Evolutionary conservation across 345 rosid species (phyloP).

Genomic region (Capsella bursapastoris): DNA sequence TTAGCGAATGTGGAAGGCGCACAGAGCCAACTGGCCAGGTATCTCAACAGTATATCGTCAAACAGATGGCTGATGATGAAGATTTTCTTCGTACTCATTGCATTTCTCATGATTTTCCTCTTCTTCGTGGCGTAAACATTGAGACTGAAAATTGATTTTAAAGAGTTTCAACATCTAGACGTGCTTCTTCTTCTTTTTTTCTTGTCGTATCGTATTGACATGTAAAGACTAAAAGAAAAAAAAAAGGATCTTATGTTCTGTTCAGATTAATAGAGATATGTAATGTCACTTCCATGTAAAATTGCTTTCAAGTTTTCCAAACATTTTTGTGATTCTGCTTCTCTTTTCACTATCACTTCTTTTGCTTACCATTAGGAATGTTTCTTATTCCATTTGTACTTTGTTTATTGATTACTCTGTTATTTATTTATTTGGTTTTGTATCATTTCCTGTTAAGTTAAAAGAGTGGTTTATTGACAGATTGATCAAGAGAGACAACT

Average conservation of each 20-base stretch:
- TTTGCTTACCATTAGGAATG: not conserved
- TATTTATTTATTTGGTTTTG: not conserved
- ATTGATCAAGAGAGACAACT: too few species aligned
- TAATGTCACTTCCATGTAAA: constrained; percentile 33
- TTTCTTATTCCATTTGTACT: not conserved
- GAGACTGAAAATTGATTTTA: constrained; percentile 9
- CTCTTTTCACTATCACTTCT: constrained; percentile 6
- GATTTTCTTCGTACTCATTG: constrained; percentile 73
- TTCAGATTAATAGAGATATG: constrained; percentile 37
- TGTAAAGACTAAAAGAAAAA: constrained; percentile 33
- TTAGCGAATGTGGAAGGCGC: constrained; percentile 78
- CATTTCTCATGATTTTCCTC: constrained; percentile 79
- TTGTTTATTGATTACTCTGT: not conserved
- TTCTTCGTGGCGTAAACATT: constrained; percentile 69
- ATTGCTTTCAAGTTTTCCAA: not conserved
- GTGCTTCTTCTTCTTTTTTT: not conserved
- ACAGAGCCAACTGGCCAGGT: constrained; percentile 69
- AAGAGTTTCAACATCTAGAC: constrained; percentile 32
- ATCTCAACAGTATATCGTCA: constrained; percentile 77
- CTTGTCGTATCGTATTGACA: constrained; percentile 35
- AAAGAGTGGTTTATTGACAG: too few species aligned
- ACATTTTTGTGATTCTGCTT: constrained; percentile 19
- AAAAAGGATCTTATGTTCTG: constrained; percentile 24
- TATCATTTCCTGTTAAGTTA: not conserved
- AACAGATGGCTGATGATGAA: constrained; percentile 85